These are phyloP conservation scores for Colletotrichum cuscutae DNA, from an alignment of 2,329 filamentous ascomycete genomes.

Conservation along the genomic window DNA sequence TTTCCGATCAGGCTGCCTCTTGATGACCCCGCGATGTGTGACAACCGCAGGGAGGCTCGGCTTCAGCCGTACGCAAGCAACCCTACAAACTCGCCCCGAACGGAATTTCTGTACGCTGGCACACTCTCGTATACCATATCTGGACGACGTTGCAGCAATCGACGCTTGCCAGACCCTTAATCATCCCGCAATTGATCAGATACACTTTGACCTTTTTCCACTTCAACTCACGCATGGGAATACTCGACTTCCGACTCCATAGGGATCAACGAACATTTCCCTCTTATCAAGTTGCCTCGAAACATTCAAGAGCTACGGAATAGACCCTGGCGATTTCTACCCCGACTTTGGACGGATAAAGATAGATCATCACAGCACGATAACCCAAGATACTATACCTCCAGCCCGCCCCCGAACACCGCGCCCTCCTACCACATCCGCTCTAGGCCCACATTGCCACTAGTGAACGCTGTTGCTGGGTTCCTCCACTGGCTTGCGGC, in stretches of 20 bases:
- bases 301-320: neutral
- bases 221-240: neutral
- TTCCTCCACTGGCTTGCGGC: neutral
- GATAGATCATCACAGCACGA: neutral
- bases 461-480: neutral
- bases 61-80: neutral
- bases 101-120: neutral
- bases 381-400: neutral
- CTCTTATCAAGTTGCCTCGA: neutral
- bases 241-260: too few relatives aligned
- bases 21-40: constrained; percentile 1
- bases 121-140: neutral
- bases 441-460: neutral
- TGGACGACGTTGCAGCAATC: neutral
- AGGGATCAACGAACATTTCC: neutral
- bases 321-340: neutral
- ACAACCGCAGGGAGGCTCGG: constrained; percentile 3
- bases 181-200: neutral
- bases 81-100: neutral
- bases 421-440: constrained; percentile 4
- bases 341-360: neutral
- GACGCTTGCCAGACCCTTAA: neutral
- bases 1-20: constrained; percentile 3
- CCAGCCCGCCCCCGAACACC: neutral
- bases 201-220: neutral